Evolutionary conservation across 2,329 filamentous ascomycete genomes (phyloP), one percentile per base, ranked within the genome.

Genomic region (Fusarium tanahbumbuense): DNA sequence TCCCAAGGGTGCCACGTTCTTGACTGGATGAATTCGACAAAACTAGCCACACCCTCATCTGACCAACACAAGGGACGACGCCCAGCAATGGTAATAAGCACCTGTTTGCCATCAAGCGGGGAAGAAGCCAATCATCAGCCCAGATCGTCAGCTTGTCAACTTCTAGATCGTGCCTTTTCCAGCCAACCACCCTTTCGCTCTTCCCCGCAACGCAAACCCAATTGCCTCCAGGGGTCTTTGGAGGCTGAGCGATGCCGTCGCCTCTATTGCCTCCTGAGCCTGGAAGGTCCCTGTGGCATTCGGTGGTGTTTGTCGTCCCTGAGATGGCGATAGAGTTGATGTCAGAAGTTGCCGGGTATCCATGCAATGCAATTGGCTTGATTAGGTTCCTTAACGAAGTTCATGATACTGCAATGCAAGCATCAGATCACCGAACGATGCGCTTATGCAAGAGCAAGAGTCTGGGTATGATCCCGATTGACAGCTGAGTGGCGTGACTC

Each of bases 401-500:
- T 50, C 55, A 22, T 57, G 49, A 32, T 46, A 15, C 40, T 57
- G 25, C 23, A 41, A 28, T 27, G 28, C 27, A 37, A 27, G 16
- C 15, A 40, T 11, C 50, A 30, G 45, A 41, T 63, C 52, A 40
- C 55, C 49, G 56, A 71, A 73, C 53, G 44, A 28, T 65, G 58
- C 56, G 64, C 25, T 53, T 58, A 68, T 70, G 63, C 23, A 22
- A 20, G 18, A 30, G 30, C 25, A 30, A 55, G 49, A 55, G 44
- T 60, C 55, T 49, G 49, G 57, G 46, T 59, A 49, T 49, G 34
- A 58, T 58, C 59, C 59, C 46, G 27, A 46, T 54, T 56, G 44
- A 56, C 54, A 59, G 9, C 30, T 22, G 32, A 57, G 68, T 74
- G 72, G 72, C 45, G 42, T 70, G 68, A 74, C 55, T 45, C 60